phyloP scores from a whole-genome alignment of 352 stramenopile genomes.

The Phytophthora multivora region DNA sequence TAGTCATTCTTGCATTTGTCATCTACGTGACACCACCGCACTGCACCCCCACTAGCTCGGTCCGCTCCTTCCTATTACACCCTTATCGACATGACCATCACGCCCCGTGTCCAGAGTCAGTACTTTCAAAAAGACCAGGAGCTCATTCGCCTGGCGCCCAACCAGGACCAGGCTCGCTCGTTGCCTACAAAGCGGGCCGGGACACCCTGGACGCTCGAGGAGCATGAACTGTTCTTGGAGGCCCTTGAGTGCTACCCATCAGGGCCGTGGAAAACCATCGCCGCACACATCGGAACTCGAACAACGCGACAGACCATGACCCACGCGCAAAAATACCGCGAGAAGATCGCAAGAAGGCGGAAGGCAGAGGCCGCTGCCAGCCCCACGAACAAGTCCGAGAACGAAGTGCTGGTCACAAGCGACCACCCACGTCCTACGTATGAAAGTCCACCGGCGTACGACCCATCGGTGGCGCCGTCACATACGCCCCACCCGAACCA shows the following conservation, averaged over 20 bases:
- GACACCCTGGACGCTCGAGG: constrained; percentile 39
- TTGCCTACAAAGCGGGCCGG: constrained; percentile 35
- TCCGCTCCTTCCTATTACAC: constrained; percentile 8
- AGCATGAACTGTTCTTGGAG: constrained; percentile 44
- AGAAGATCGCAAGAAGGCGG: constrained; percentile 53
- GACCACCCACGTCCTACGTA: constrained; percentile 15
- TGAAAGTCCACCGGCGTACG: constrained; percentile 9
- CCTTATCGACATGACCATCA: constrained; percentile 36
- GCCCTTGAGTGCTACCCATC: constrained; percentile 43
- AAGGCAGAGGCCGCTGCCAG: constrained; percentile 32
- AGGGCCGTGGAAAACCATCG: constrained; percentile 45
- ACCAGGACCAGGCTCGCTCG: constrained; percentile 38
- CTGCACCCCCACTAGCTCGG: constrained; percentile 11
- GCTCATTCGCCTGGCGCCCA: constrained; percentile 40
- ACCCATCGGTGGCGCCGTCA: constrained; percentile 3
- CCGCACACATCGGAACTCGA: constrained; percentile 58
- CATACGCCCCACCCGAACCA: constrained; percentile 11
- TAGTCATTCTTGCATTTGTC: constrained; percentile 37
- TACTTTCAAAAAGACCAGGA: constrained; percentile 46
- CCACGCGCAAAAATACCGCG: constrained; percentile 54
- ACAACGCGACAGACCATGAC: constrained; percentile 62
- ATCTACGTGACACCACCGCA: constrained; percentile 27
- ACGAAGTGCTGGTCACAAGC: constrained; percentile 14
- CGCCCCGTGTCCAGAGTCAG: constrained; percentile 39
- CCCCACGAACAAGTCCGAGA: constrained; percentile 23